Evolutionary conservation across 2,329 filamentous ascomycete species (phyloP).

Genomic region (Shiraia bambusicola): DNA sequence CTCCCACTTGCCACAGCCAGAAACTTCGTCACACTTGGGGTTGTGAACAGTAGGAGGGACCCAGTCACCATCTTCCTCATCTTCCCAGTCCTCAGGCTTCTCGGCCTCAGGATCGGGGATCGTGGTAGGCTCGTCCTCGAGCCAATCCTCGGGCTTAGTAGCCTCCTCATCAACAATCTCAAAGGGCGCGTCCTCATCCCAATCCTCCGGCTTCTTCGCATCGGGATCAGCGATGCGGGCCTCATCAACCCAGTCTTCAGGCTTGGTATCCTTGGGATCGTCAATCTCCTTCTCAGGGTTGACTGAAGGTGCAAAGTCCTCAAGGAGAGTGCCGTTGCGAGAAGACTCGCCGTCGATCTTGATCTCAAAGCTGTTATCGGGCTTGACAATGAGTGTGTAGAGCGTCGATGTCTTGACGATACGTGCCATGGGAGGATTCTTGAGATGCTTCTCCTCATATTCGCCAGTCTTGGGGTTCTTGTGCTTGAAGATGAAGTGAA

Average conservation of each 20-base stretch:
- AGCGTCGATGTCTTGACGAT: constrained; percentile 91
- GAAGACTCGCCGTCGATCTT: constrained; percentile 86
- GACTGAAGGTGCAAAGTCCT: constrained; percentile 91
- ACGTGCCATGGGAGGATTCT: constrained; percentile 76
- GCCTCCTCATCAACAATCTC: constrained; percentile 95
- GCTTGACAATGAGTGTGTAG: constrained; percentile 94
- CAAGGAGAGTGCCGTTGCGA: constrained; percentile 87
- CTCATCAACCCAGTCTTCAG: constrained; percentile 93
- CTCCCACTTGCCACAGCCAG: constrained; percentile 92
- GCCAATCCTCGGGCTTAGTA: constrained; percentile 90
- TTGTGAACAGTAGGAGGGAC: constrained; percentile 85
- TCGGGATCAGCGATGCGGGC: constrained; percentile 88
- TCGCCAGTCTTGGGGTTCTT: constrained; percentile 99
- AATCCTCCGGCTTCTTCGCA: constrained; percentile 95
- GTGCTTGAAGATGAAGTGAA: constrained; percentile 98
- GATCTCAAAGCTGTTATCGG: constrained; percentile 93
- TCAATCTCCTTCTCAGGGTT: constrained; percentile 96
- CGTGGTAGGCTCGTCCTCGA: constrained; percentile 80
- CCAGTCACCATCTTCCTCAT: constrained; percentile 99
- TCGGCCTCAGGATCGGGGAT: constrained; percentile 89
- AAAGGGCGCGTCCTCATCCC: constrained; percentile 97
- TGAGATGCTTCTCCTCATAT: constrained; percentile 99
- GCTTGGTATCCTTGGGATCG: constrained; percentile 90
- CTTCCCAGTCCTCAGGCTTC: constrained; percentile 99
- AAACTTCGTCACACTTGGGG: constrained; percentile 90